These are phyloP conservation scores for Debaryomyces fabryi DNA, from an alignment of 1,139 yeast species.

Conservation along the genomic window DNA sequence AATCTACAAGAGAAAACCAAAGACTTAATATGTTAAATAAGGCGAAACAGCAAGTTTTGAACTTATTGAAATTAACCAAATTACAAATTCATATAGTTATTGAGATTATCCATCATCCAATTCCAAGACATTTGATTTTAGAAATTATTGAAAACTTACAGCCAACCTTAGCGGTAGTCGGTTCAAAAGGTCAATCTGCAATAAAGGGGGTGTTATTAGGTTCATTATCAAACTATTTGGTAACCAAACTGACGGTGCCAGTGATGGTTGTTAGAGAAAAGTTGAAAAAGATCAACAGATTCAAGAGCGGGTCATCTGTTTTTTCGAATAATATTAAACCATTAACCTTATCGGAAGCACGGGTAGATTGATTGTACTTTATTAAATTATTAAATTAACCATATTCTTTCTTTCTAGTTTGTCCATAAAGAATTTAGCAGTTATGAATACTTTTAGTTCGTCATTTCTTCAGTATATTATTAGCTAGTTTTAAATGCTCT, in stretches of 20 bases:
- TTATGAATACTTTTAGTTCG: not conserved
- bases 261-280: conserved; percentile 89
- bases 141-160: conserved; percentile 81
- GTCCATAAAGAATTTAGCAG: not conserved
- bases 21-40: conserved; percentile 61
- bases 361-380: conserved; percentile 37
- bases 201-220: conserved; percentile 77
- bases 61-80: conserved; percentile 67
- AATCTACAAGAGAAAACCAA: conserved; percentile 49
- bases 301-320: conserved; percentile 50
- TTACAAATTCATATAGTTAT: conserved; percentile 75
- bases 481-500: not conserved
- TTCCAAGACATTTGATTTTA: conserved; percentile 81
- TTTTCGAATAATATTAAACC: conserved; percentile 53
- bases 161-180: conserved; percentile 83
- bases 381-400: not conserved
- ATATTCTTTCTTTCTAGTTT: not conserved
- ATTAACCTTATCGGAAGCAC: conserved; percentile 52
- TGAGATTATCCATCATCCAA: conserved; percentile 81
- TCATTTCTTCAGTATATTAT: not conserved
- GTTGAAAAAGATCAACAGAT: conserved; percentile 71
- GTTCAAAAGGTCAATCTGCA: conserved; percentile 77
- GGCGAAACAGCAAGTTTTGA: conserved; percentile 61
- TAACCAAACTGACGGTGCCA: conserved; percentile 79
- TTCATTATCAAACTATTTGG: conserved; percentile 73